Percentiles rank a stretch among this genome's conserved stretches.
Evolutionary conservation across 1,284 basidiomycete species (phyloP).

Genomic region (Wallemia mellicola): DNA sequence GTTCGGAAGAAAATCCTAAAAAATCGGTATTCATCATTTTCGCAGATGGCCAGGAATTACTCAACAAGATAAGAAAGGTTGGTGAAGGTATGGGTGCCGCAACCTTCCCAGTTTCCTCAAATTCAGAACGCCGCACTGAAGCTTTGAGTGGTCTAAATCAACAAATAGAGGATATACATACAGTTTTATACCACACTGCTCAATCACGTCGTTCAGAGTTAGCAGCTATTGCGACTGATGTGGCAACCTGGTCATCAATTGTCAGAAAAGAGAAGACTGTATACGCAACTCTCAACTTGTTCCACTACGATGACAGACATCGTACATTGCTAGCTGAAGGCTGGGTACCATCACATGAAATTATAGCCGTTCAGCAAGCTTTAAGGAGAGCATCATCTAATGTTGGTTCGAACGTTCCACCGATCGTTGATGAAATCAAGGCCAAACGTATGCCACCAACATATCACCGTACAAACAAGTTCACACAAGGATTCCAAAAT

Average conservation of each 20-base stretch:
- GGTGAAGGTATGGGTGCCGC: constrained; percentile 95
- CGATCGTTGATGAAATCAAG: constrained; percentile 67
- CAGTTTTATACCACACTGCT: constrained; percentile 70
- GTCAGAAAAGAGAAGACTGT: constrained; percentile 86
- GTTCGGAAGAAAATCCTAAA: constrained; percentile 33
- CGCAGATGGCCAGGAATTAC: constrained; percentile 72
- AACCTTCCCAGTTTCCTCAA: constrained; percentile 81
- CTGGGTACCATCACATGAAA: constrained; percentile 83
- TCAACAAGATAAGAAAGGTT: constrained; percentile 93
- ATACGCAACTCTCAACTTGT: constrained; percentile 74
- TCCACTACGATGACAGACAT: constrained; percentile 73
- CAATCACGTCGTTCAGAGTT: constrained; percentile 58
- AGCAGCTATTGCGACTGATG: constrained; percentile 50
- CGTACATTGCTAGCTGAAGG: constrained; percentile 93
- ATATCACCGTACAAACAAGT: constrained; percentile 80
- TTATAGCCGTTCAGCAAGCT: constrained; percentile 56
- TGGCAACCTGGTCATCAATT: constrained; percentile 76
- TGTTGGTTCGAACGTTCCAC: constrained; percentile 68
- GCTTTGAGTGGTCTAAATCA: constrained; percentile 62
- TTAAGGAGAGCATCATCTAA: constrained; percentile 80
- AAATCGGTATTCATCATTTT: constrained; percentile 99
- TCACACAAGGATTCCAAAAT: constrained; percentile 87
- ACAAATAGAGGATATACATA: constrained; percentile 75
- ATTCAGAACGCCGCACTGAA: constrained; percentile 67
- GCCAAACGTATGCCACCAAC: constrained; percentile 84